Conservation (phyloP, 108 stramenopile genomes). For the Nannochloropsis salina region DNA sequence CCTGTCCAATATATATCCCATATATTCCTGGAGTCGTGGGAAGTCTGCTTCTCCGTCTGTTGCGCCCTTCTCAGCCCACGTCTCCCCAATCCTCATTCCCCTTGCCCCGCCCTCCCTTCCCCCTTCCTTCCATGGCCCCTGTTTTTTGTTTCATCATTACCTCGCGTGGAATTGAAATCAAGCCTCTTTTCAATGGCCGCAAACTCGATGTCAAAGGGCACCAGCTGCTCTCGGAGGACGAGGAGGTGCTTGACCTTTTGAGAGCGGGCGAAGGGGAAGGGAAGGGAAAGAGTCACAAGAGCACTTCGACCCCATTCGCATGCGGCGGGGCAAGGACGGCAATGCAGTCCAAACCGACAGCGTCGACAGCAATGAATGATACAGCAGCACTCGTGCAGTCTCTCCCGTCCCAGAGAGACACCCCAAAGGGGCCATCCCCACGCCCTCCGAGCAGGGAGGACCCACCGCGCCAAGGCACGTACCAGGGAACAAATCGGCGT, state of each 20-base stretch:
- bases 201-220: constrained; percentile 51
- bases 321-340: no score
- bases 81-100: neutral
- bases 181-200: constrained; percentile 36
- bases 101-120: neutral
- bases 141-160: neutral
- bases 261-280: neutral
- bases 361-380: no score
- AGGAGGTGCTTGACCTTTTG: constrained; percentile 49
- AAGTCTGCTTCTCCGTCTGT: no score
- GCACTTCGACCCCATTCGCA: neutral
- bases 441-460: no score
- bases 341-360: no score
- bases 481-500: neutral
- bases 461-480: neutral
- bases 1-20: no score
- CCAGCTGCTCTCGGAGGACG: constrained; percentile 53
- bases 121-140: neutral
- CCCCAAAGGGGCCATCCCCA: no score
- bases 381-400: no score
- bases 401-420: no score
- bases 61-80: no score
- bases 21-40: no score
- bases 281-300: neutral
- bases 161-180: constrained; percentile 45